Percentiles rank a stretch among this genome's conserved stretches.
These are phyloP conservation scores for Aureobasidium sp. DNA, from an alignment of 2,329 filamentous ascomycete genomes.

Conservation along the genomic window DNA sequence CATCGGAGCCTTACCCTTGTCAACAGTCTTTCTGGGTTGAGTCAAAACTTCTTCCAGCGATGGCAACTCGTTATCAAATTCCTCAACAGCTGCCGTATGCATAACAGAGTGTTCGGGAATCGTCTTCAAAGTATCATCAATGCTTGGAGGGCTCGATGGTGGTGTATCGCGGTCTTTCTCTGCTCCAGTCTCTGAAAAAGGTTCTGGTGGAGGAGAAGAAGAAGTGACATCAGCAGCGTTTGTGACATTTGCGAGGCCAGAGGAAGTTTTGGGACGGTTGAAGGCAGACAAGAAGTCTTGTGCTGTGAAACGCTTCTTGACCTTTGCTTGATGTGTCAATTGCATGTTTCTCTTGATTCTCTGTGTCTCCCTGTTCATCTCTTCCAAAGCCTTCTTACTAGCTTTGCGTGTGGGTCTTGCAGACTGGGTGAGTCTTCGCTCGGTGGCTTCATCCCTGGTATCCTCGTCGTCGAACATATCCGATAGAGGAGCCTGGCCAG, in stretches of 20 bases:
- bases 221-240: constrained; percentile 29
- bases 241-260: constrained; percentile 39
- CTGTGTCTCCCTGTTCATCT: constrained; percentile 93
- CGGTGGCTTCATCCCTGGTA: constrained; percentile 47
- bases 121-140: constrained; percentile 1
- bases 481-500: constrained; percentile 14
- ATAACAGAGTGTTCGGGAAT: neutral
- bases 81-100: constrained; percentile 17
- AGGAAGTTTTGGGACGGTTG: constrained; percentile 20
- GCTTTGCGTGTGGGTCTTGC: constrained; percentile 71
- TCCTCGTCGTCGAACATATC: constrained; percentile 34
- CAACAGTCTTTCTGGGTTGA: constrained; percentile 22
- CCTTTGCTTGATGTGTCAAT: constrained; percentile 75
- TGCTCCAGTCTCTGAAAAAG: constrained; percentile 58
- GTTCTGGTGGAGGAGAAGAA: constrained; percentile 27
- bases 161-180: constrained; percentile 32
- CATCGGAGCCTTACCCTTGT: constrained; percentile 19
- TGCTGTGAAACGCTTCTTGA: constrained; percentile 84
- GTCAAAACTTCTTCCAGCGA: constrained; percentile 31
- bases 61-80: constrained; percentile 34
- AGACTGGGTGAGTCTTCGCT: constrained; percentile 54
- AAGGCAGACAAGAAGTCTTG: constrained; percentile 77
- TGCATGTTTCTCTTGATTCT: constrained; percentile 85
- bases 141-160: constrained; percentile 38
- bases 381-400: constrained; percentile 88